Evolutionary conservation across 495 filamentous ascomycete species (phyloP).

Genomic region (Parathielavia appendiculata): DNA sequence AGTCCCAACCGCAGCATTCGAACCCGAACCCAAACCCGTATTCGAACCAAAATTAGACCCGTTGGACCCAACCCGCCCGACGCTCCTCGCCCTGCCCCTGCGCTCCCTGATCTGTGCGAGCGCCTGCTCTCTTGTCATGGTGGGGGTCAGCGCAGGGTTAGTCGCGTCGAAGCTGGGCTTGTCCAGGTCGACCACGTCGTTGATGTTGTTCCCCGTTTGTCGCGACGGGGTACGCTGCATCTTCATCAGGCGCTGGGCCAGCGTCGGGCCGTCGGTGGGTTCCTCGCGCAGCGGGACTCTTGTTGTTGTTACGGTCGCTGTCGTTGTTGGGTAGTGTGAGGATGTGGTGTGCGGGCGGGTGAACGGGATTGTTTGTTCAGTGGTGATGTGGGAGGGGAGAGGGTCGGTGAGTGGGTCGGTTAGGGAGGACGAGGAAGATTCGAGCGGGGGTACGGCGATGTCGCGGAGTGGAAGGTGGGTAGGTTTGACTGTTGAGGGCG

Average conservation of each 20-base stretch:
- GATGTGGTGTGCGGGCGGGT: conserved; percentile 28
- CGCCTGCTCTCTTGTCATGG: conserved; percentile 55
- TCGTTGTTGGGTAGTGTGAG: conserved; percentile 32
- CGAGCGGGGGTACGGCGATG: neutral
- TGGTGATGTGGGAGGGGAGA: neutral
- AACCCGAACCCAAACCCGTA: neutral
- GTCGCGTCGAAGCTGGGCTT: conserved; percentile 40
- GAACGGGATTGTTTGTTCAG: neutral
- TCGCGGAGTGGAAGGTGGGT: neutral
- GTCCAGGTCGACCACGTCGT: conserved; percentile 5
- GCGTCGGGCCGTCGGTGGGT: conserved; percentile 24
- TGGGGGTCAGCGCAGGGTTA: conserved; percentile 48
- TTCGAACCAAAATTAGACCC: neutral
- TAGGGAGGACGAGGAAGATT: neutral
- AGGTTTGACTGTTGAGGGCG: neutral
- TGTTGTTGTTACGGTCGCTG: conserved; percentile 41
- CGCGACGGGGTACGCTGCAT: conserved; percentile 35
- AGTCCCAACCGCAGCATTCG: neutral
- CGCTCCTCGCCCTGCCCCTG: conserved; percentile 40
- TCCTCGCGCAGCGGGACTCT: conserved; percentile 44
- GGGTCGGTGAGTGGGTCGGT: neutral
- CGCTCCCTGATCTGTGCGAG: conserved; percentile 52
- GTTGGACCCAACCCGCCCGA: conserved; percentile 6
- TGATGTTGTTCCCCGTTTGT: conserved; percentile 1
- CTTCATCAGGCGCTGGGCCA: conserved; percentile 25